Base-by-base conservation (phyloP, 495 filamentous ascomycete species). In the Ramalina intermedia region DNA sequence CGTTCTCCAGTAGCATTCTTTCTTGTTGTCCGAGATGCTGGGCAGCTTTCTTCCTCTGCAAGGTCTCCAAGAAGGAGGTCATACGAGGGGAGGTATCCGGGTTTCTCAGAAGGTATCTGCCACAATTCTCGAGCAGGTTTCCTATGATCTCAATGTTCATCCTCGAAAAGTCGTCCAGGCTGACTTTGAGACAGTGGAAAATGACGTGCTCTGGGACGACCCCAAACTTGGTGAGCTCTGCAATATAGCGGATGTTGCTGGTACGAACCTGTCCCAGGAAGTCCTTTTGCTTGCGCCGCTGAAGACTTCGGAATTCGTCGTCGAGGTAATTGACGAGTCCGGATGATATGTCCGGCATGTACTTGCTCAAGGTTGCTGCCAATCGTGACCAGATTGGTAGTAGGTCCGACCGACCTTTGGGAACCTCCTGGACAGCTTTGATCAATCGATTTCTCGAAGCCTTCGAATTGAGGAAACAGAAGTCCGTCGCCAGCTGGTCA, bases 141-240 rank as follows among this genome's bases (percentile, higher is more conserved):
- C 89, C 90, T 54, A 96, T 94, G 56, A 99, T 95, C 62, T 99
- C 93, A 51, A 99, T 93, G 58, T 96, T 96, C 79, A 94, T 93
- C 54, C 89, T 78, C 8, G 94, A 95, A 55, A 99, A 96, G 52
- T 99, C 91, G 57, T 99, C 93, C 6, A 96, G 69, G 51, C 91
- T 91, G 56, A 99, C 89, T 63, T 94, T 96, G 52, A 99, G 75
- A 64, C 90, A 96, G 57, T 99, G 93, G 66, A 99, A 99, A 49
- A 96, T 91, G 55, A 96, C 89, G 62, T 99, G 91, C 64, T 99
- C 90, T 8, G 91, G 93, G 18, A 99, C 89, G 24, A 96, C 86
- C 37, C 91, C 90, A 60, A 96, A 99, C 58, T 99, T 99, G 43
- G 91, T 96, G 60, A 99, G 66, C 63, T 99, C 91, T 8, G 91